Evolutionary conservation across 2,329 filamentous ascomycete species (phyloP), one percentile per base, ranked within the genome.

Genomic region (Phaeoacremonium minimum): DNA sequence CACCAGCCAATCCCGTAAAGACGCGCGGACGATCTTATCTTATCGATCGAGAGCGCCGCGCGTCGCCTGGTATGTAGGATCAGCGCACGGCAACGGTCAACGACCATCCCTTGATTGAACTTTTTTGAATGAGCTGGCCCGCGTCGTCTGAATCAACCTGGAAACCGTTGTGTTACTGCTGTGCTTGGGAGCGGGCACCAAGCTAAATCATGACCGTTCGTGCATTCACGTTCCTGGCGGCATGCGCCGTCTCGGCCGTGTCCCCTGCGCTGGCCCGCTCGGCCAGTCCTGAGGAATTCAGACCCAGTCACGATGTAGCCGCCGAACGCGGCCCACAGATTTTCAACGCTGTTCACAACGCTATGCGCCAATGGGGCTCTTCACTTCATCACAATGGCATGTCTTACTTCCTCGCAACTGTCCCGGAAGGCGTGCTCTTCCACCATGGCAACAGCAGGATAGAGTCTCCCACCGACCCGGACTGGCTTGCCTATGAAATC

Each of bases 401-500:
- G 69, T 78, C 80, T 2, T 71, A 85, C 46, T 85, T 87, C 48
- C 66, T 83, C 0, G 83, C 75, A 1, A 73, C 69, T 0, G 70
- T 89, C 1, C 83, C 84, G 0, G 63, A 66, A 14, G 82, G 78
- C 4, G 83, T 78, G 0, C 61, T 80, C 22, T 56, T 88, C 8
- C 86, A 87, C 48, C 85, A 89, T 51, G 85, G 85, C 11, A 71
- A 69, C 1, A 46, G 46, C 7, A 54, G 50, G 1, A 46, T 62
- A 1, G 56, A 69, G 2, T 62, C 67, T 0, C 69, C 85, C 0
- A 55, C 58, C 3, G 71, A 67, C 0, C 72, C 69, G 4, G 80
- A 88, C 48, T 88, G 85, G 83, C 64, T 89, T 2, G 85, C 85
- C 0, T 89, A 88, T 50, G 85, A 89, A 53, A 72, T 83, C 4